Evolutionary conservation across 2,329 filamentous ascomycete genomes (phyloP).

Genomic region (Daldinia eschscholtzii): DNA sequence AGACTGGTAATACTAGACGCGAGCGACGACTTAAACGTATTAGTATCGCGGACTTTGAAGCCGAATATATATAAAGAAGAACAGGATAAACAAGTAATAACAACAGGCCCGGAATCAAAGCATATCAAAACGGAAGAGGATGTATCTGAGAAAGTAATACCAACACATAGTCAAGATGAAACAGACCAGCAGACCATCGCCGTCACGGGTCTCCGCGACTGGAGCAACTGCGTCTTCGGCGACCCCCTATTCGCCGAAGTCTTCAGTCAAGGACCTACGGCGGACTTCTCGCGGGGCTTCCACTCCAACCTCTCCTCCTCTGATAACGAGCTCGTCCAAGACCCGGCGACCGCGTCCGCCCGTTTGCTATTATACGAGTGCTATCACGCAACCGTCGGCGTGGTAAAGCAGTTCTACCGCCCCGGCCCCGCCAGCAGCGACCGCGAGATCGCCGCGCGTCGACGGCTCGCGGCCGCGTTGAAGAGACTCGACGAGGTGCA

Average conservation of each 20-base stretch:
- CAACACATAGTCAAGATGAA: slow-evolving; percentile 20
- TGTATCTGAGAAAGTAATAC: slow-evolving; percentile 15
- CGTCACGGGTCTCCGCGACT: slow-evolving; percentile 68
- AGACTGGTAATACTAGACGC: slow-evolving; percentile 68
- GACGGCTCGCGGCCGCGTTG: slow-evolving; percentile 63
- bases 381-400: slow-evolving; percentile 65
- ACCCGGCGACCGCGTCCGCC: slow-evolving; percentile 57
- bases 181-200: slow-evolving; percentile 44
- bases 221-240: slow-evolving; percentile 70
- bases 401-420: slow-evolving; percentile 69
- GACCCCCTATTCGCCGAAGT: slow-evolving; percentile 67
- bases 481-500: slow-evolving; percentile 56
- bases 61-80: slow-evolving; percentile 20
- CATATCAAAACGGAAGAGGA: slow-evolving; percentile 19
- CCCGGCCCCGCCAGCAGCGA: slow-evolving; percentile 61
- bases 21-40: slow-evolving; percentile 63
- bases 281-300: slow-evolving; percentile 64
- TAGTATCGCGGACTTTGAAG: slow-evolving; percentile 54
- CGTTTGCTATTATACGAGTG: slow-evolving; percentile 69
- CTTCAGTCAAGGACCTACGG: slow-evolving; percentile 61
- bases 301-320: slow-evolving; percentile 27
- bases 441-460: slow-evolving; percentile 66
- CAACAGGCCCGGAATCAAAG: slow-evolving; percentile 23
- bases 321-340: slow-evolving; percentile 56
- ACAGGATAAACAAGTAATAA: slow-evolving; percentile 6